Conservation (phyloP, 306 rosid genomes). For the Prunus dulcis region DNA sequence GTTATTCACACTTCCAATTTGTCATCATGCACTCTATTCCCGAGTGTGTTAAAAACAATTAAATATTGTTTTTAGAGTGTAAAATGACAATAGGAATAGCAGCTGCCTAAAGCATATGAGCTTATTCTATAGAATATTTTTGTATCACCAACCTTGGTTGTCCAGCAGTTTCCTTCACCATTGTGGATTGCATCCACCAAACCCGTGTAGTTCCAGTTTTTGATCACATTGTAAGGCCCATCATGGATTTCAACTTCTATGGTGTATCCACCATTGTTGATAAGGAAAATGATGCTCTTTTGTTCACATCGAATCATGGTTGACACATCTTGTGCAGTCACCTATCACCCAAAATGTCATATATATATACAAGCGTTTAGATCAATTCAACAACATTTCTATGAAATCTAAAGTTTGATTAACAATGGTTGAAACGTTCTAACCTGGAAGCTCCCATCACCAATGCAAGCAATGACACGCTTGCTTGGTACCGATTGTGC, state of each 20-base stretch:
- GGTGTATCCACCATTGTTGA: constrained; percentile 54
- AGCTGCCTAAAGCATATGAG: not conserved
- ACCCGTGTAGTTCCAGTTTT: constrained; percentile 53
- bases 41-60: no score
- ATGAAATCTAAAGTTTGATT: not conserved
- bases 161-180: constrained; percentile 47
- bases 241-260: constrained; percentile 53
- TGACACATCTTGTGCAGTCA: constrained; percentile 50
- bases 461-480: constrained; percentile 52
- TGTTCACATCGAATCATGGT: constrained; percentile 38
- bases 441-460: constrained; percentile 56
- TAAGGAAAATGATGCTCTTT: constrained; percentile 39
- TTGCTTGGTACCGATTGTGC: constrained; percentile 42
- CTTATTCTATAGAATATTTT: not conserved
- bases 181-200: constrained; percentile 48
- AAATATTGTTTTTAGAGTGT: no score
- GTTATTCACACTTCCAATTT: not conserved
- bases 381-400: not conserved
- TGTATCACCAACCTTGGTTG: constrained; percentile 24
- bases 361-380: not conserved
- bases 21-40: not conserved
- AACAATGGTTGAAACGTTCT: not conserved
- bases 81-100: not conserved
- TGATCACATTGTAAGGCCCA: constrained; percentile 52
- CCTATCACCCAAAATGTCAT: constrained; percentile 5